Base-by-base conservation (phyloP, 2,329 filamentous ascomycete species). In the Leptographium wingfieldii region DNA sequence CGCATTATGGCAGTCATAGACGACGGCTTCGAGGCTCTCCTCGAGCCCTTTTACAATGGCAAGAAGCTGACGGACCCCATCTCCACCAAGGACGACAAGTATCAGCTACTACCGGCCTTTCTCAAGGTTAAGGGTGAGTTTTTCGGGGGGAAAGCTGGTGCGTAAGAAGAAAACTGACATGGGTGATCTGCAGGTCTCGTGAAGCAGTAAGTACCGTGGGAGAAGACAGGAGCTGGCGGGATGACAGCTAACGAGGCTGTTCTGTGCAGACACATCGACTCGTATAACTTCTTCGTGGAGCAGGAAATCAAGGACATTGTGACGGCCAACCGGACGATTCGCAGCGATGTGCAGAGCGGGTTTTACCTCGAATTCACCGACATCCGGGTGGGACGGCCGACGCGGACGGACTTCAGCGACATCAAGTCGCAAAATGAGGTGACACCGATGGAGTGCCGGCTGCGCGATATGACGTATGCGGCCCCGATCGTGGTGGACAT, bases 201-300 rank as follows among this genome's bases (percentile, higher is more conserved):
- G 58, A 96, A 96, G 73, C 92, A 97, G 77, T 82, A 78, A 65
- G 80, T 61, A 11, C 10, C 2, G 22, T 2, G 38, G 14, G 14
- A 38, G 9, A 7, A 11, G 22, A 22, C 22, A 27, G 12, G 35
- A 22, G 35, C 5, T 10, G 25, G 27, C 9, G 12, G 38, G 54
- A 25, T 19, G n/a, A 22, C 22, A 43, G 22, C 35, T 25, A 11
- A 54, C 7, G 19, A 12, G 27, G 58, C 19, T 55, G 19, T 56
- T 11, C n/a, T 33, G 6, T 11, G 7, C n/a, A 80, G 79, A 67
- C 92, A 96, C 72, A 92, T 96, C 69, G 95, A 99, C 76, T 97
- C 94, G 29, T 99, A 95, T 80, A 96, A 99, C 75, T 96, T 94
- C 75, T 97, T 99, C 68, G 88, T 96, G 66, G 90, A 99, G 67